Base-by-base conservation (phyloP, 768 basidiomycete genomes). In the Hygrocybe coccinea region DNA sequence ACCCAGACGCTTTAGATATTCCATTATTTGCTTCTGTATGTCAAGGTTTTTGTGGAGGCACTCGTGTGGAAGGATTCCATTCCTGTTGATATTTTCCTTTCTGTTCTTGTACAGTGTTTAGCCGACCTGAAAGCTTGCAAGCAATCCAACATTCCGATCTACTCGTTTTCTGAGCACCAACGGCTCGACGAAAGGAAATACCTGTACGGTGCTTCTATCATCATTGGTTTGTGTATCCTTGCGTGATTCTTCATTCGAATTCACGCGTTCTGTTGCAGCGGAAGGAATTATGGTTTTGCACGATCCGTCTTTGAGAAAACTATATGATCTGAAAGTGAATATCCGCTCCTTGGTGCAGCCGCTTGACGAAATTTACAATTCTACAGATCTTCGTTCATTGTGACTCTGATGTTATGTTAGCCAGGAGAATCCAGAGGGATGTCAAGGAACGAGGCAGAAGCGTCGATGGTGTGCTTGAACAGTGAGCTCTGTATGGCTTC, bases 381-480 rank as follows among this genome's bases (percentile, higher is more conserved):
- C 6, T 46, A 7, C 53, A 91, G 87, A 77, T 94, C 3, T 94
- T 91, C 59, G 92, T 94, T 6, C 91, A 95, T 75, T 90, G 88
- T 56, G 94, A 98, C 67, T 87, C 94, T 7, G 97, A 99, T 68
- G 74, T 98, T 19, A 99, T 99, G 97, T 85, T 99, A 47, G 92
- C 95, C 1, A 83, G 97, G 55, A 83, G 97, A 37, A 87, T 99
- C 52, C 78, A 82, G 59, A 79, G 97, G 53, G 97, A 98, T 64
- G 82, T 91, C 15, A 81, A 84, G 62, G 94, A 99, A 68, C 82
- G 97, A 44, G 91, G 91, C 0, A 76, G 97, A 52, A 84, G 78
- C 54, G 86, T 97, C 0, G 84, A 85, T 3, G 95, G 95, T 1
- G 81, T 97, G 48, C 79, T 97, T 9, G 90, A 94, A 64, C 94